Evolutionary conservation across 495 filamentous ascomycete species (phyloP).

Genomic region (Penicillium dipodomyicola): DNA sequence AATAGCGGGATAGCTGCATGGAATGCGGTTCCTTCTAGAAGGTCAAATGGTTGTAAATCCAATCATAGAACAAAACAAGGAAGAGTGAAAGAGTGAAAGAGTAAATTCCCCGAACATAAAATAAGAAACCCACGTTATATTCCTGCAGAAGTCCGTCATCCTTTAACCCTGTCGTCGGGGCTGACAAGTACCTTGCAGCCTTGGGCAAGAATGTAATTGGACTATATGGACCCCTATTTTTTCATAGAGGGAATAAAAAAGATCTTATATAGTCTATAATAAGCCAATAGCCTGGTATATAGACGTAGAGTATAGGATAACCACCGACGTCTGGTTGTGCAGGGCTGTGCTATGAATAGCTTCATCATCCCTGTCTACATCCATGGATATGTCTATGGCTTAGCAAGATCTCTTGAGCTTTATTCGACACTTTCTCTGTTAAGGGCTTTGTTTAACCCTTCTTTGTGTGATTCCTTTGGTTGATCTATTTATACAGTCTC

Average conservation of each 20-base stretch:
- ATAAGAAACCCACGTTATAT: constrained; percentile 30
- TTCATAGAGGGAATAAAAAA: not conserved
- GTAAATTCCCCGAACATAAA: constrained; percentile 15
- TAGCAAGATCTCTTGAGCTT: not conserved
- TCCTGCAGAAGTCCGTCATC: constrained; percentile 14
- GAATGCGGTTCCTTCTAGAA: constrained; percentile 6
- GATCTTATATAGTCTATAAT: not conserved
- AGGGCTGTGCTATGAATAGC: constrained; percentile 9
- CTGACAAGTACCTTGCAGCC: constrained; percentile 8
- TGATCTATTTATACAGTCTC: not conserved
- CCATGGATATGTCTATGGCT: constrained; percentile 1
- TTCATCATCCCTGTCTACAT: not conserved
- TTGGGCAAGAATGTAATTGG: not conserved
- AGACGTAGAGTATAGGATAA: not conserved
- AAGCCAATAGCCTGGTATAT: too few relatives aligned
- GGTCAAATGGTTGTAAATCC: not conserved
- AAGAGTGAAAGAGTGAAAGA: not conserved
- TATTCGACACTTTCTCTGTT: not conserved
- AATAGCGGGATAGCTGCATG: constrained; percentile 9
- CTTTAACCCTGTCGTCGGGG: not conserved
- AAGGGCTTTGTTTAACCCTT: not conserved
- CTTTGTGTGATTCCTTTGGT: not conserved
- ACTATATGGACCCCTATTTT: not conserved
- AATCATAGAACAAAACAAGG: not conserved
- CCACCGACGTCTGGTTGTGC: constrained; percentile 4